Percentiles rank a stretch among this genome's conserved stretches.
Conservation (phyloP, 768 basidiomycete species). For the Leccinum ochraceum region DNA sequence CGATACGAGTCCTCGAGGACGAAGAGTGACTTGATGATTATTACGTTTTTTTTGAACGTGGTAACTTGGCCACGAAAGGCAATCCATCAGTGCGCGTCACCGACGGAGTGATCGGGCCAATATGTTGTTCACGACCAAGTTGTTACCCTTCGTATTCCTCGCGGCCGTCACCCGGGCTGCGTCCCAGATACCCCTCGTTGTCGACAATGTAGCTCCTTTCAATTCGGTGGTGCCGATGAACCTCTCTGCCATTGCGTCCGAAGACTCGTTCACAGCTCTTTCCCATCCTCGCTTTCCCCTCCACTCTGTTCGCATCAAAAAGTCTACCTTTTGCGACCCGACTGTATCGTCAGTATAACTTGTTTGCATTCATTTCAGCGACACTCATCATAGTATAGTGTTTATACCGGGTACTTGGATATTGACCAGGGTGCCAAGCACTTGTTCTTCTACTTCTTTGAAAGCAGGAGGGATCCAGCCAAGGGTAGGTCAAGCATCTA, state of each 20-base stretch:
- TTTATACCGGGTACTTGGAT: conserved; percentile 51
- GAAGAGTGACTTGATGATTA: not conserved
- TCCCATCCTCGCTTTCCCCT: conserved; percentile 53
- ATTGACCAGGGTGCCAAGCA: conserved; percentile 51
- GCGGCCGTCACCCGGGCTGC: conserved; percentile 3
- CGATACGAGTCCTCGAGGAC: conserved; percentile 5
- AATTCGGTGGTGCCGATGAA: conserved; percentile 8
- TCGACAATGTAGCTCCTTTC: not conserved
- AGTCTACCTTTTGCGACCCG: conserved; percentile 60
- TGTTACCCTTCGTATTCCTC: conserved; percentile 6
- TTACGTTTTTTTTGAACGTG: conserved; percentile 34
- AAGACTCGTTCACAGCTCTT: conserved; percentile 38
- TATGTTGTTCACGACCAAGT: conserved; percentile 10
- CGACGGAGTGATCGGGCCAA: not conserved
- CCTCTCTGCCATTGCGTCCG: conserved; percentile 29
- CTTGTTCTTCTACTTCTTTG: conserved; percentile 63
- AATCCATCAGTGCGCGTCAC: not conserved
- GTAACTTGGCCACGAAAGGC: conserved; percentile 30
- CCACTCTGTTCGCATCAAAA: conserved; percentile 60
- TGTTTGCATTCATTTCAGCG: not conserved
- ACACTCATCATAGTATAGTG: conserved; percentile 25
- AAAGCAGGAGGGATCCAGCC: conserved; percentile 47
- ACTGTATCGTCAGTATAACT: conserved; percentile 42
- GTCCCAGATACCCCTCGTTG: conserved; percentile 11
- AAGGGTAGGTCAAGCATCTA: conserved; percentile 28